A percentile compares a stretch with the other conserved stretches of the same genome.
These are phyloP conservation scores for Candida nanaspora DNA, from an alignment of 805 yeast species.

Conservation along the genomic window DNA sequence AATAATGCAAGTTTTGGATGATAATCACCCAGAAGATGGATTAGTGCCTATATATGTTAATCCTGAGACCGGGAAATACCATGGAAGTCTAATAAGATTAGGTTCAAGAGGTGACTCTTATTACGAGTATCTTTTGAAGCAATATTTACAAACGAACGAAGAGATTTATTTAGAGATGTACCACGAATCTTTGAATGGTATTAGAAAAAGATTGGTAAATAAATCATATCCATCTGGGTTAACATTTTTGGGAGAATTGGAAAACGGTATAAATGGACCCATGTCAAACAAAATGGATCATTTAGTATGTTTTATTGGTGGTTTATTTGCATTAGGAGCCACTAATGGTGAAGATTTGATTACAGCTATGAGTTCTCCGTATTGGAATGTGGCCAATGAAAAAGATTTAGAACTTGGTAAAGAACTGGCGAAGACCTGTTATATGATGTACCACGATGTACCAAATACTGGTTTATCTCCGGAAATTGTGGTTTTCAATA, in stretches of 20 bases:
- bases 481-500: slow-evolving; percentile 81
- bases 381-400: slow-evolving; percentile 55
- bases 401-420: slow-evolving; percentile 63
- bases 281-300: slow-evolving; percentile 82
- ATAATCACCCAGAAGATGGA: slow-evolving; percentile 60
- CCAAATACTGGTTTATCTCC: slow-evolving; percentile 77
- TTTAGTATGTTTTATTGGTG: slow-evolving; percentile 86
- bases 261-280: slow-evolving; percentile 54
- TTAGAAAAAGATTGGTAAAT: slow-evolving; percentile 56
- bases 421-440: slow-evolving; percentile 75
- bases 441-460: slow-evolving; percentile 69
- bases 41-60: slow-evolving; percentile 75
- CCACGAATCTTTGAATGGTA: slow-evolving; percentile 69
- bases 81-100: slow-evolving; percentile 59
- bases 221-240: slow-evolving; percentile 56
- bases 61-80: slow-evolving; percentile 68
- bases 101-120: slow-evolving; percentile 94
- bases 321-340: slow-evolving; percentile 82
- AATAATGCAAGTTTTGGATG: slow-evolving; percentile 63
- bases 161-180: slow-evolving; percentile 71
- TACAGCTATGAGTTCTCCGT: slow-evolving; percentile 44
- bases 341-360: slow-evolving; percentile 60
- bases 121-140: slow-evolving; percentile 83
- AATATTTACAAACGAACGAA: slow-evolving; percentile 69
- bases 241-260: slow-evolving; percentile 72